phyloP scores from a whole-genome alignment of 2,329 filamentous ascomycete genomes.

The Tolypocladium sp. region DNA sequence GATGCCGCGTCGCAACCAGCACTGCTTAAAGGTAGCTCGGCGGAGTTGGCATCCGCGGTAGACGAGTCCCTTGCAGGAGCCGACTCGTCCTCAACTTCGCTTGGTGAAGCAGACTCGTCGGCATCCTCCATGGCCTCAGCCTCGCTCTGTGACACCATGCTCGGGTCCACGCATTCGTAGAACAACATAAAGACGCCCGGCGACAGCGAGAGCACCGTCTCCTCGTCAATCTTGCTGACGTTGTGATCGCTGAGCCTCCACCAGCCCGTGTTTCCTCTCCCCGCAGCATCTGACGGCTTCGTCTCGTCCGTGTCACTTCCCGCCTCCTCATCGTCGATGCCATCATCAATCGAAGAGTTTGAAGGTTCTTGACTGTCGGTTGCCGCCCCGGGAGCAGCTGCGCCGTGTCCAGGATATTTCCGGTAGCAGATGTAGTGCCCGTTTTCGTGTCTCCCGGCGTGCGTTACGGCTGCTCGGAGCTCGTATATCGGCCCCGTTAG shows the following conservation, averaged over 20 bases:
- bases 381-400: not conserved
- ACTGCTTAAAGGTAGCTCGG: slow-evolving; percentile 2
- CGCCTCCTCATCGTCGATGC: slow-evolving; percentile 2
- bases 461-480: slow-evolving; percentile 75
- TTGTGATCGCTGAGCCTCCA: slow-evolving; percentile 88
- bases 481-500: slow-evolving; percentile 58
- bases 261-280: slow-evolving; percentile 50
- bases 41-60: not conserved
- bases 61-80: not conserved
- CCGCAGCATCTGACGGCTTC: slow-evolving; percentile 1
- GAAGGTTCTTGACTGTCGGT: not conserved
- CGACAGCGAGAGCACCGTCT: slow-evolving; percentile 62
- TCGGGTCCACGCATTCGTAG: slow-evolving; percentile 66
- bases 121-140: slow-evolving; percentile 12
- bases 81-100: not conserved
- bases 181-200: slow-evolving; percentile 91
- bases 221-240: slow-evolving; percentile 65
- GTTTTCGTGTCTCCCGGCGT: slow-evolving; percentile 86
- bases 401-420: slow-evolving; percentile 43
- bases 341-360: not conserved
- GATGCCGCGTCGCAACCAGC: not conserved
- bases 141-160: slow-evolving; percentile 31
- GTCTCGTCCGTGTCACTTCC: slow-evolving; percentile 5
- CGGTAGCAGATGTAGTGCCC: slow-evolving; percentile 93
- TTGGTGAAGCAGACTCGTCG: not conserved